Conservation (phyloP, 495 filamentous ascomycete genomes). For the Penicillium ucsense region DNA sequence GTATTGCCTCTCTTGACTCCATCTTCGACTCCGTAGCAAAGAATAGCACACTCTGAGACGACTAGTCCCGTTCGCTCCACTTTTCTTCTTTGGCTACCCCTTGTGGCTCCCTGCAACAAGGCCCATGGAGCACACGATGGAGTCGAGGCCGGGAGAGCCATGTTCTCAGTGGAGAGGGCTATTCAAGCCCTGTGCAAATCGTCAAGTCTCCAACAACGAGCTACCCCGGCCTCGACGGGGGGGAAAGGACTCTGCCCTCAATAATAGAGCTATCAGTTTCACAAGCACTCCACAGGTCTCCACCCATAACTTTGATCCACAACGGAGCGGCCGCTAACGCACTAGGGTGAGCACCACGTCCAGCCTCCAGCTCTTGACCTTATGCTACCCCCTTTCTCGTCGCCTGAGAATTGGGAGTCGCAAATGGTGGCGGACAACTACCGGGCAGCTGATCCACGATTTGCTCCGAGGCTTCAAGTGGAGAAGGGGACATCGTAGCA, state of each 20-base stretch:
- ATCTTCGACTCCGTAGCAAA: background rate
- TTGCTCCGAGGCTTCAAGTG: too few relatives aligned
- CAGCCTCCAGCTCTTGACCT: background rate
- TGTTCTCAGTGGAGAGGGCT: background rate
- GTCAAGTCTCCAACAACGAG: background rate
- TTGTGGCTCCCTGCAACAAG: background rate
- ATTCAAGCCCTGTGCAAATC: too few relatives aligned
- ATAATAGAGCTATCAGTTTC: conserved; percentile 14
- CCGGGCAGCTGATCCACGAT: too few relatives aligned
- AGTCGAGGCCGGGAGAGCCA: background rate
- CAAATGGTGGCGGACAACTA: too few relatives aligned
- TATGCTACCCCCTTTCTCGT: background rate
- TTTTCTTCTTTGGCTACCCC: background rate
- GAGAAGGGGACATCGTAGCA: too few relatives aligned
- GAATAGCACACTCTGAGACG: background rate
- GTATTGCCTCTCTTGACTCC: background rate
- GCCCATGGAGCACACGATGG: too few relatives aligned
- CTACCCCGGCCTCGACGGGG: conserved; percentile 16
- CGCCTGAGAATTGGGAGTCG: too few relatives aligned
- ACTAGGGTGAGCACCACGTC: background rate
- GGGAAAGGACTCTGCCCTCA: conserved; percentile 5
- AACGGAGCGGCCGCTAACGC: too few relatives aligned
- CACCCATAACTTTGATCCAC: background rate
- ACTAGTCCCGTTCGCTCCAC: conserved; percentile 3
- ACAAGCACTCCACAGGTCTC: background rate